A percentile compares a stretch with the other conserved stretches of the same genome.
Evolutionary conservation across 2,329 filamentous ascomycete species (phyloP).

Genomic region (Fusarium bactridioides): DNA sequence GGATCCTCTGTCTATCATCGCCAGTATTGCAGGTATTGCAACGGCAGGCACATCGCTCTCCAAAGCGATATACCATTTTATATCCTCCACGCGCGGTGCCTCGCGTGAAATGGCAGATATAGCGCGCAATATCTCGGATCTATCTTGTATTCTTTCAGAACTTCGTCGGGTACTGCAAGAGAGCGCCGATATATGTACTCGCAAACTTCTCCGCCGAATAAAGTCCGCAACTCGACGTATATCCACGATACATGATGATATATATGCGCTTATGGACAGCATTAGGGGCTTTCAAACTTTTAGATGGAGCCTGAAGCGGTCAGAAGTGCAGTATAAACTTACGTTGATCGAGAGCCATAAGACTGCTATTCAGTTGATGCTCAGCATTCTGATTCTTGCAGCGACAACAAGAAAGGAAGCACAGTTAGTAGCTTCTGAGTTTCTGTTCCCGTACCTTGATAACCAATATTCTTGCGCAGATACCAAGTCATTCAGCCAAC

Average conservation of each 20-base stretch:
- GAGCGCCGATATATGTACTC: not conserved
- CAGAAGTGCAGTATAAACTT: not conserved
- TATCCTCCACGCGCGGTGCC: not conserved
- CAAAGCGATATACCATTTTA: not conserved
- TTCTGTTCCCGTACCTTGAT: fast-evolving
- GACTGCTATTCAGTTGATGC: not conserved
- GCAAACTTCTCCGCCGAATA: not conserved
- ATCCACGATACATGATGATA: not conserved
- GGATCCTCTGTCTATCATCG: not conserved
- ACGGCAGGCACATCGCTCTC: not conserved
- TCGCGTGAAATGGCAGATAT: not conserved
- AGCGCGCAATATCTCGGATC: not conserved
- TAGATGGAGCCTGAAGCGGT: not conserved
- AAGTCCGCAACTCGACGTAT: not conserved
- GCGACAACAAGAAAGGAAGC: not conserved
- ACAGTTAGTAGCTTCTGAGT: fast-evolving
- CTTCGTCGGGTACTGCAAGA: not conserved
- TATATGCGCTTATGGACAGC: not conserved
- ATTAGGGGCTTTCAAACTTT: not conserved
- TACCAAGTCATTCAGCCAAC: too few species aligned
- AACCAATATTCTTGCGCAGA: not conserved
- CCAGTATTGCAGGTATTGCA: not conserved
- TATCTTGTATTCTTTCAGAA: not conserved
- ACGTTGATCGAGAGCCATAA: not conserved
- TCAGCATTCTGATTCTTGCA: not conserved